Evolutionary conservation across 495 filamentous ascomycete genomes (phyloP), one percentile per base, ranked within the genome.

Genomic region (Penicillium lagena): DNA sequence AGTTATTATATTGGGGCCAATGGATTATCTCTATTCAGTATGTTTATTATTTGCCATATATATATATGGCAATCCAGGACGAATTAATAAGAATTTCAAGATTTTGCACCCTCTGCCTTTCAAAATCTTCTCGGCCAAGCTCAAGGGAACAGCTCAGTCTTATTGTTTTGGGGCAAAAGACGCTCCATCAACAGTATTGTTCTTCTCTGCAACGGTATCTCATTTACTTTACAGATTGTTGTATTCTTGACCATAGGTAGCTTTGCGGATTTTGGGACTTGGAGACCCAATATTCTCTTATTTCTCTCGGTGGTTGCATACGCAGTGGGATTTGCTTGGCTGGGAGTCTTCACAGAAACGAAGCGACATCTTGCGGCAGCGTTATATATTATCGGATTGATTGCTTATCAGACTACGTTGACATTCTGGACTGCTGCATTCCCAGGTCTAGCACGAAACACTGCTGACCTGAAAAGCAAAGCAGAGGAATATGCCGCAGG

Each of bases 381-480:
- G 9, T 42, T 81, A 27, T 79, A 80, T 53, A 77, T 81, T 46
- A 64, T 80, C 29, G 76, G 77, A n/a, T 48, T 80, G 42, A 79
- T 80, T 49, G 75, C 76, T n/a, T 80, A 80, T 50, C 78, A 81
- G 59, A 78, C 77, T 2, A 76, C 73, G 4, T 56, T 81, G 33
- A 80, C 78, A 8, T 82, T 80, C 58, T 82, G 77, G 78, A 78
- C 77, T 10, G 75, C 78, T 0, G 74, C 78, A 12, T 82, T 82
- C 43, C 78, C 78, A 13, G 68, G 71, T 1, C 64, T 82, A 11
- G 78, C 77, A 10, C 52, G 78, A 10, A 79, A 81, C 46, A 76
- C 77, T 1, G 40, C 53, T 2, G 60, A 69, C 28, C 58, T 81
- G 49, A 66, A 71, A 28, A 52, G 55, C 7, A 76, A 72, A 42